Conservation (phyloP, 129 eudicot genomes). For the Saussurea involucrata region DNA sequence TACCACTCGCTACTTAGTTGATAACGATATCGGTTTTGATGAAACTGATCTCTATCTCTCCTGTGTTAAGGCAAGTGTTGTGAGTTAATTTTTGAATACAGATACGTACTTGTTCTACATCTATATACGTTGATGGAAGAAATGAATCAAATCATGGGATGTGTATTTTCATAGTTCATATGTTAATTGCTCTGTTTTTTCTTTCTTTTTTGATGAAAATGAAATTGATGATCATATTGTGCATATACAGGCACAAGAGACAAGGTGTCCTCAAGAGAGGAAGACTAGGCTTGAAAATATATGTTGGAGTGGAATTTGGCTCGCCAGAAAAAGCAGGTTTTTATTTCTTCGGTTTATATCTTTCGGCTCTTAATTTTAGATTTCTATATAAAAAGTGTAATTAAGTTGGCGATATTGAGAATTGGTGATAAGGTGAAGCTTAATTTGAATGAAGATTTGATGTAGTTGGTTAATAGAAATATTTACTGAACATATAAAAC, state of each 20-base stretch:
- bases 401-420: not conserved
- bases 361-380: not conserved
- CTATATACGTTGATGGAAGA: slow-evolving; percentile 2
- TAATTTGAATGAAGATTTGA: too few species aligned
- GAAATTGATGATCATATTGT: slow-evolving; percentile 9
- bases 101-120: not conserved
- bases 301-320: slow-evolving; percentile 99
- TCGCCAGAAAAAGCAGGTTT: slow-evolving; percentile 96
- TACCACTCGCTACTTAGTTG: slow-evolving; percentile 91
- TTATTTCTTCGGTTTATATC: not conserved
- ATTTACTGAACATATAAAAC: not conserved
- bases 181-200: not conserved
- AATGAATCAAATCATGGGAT: not conserved
- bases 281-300: slow-evolving; percentile 95
- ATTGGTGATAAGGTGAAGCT: not conserved
- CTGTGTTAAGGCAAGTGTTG: slow-evolving; percentile 57
- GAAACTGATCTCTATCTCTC: slow-evolving; percentile 99
- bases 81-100: not conserved
- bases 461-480: not conserved
- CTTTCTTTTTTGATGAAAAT: not conserved
- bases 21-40: slow-evolving; percentile 92
- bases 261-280: slow-evolving; percentile 98
- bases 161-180: not conserved
- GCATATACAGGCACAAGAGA: slow-evolving; percentile 87
- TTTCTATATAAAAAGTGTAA: not conserved